phyloP scores from a whole-genome alignment of 805 yeast genomes.

The Saccharomyces paradoxus region DNA sequence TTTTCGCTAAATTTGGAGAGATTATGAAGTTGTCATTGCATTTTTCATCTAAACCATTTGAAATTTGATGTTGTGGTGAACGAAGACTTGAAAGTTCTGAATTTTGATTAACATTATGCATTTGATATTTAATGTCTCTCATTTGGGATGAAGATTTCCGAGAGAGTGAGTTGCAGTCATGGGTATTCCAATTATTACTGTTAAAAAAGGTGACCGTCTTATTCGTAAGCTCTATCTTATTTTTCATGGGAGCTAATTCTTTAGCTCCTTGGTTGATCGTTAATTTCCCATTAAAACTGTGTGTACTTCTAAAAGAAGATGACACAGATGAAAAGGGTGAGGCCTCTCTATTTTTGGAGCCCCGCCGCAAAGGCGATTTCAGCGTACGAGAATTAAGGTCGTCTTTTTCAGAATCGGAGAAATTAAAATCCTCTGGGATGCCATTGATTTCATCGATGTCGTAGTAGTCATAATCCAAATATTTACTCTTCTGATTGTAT shows the following conservation, averaged over 20 bases:
- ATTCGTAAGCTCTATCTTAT: slow-evolving; percentile 31
- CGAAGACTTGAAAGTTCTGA: not conserved
- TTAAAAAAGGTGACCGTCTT: slow-evolving; percentile 36
- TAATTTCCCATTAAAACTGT: slow-evolving; percentile 24
- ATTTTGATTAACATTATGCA: not conserved
- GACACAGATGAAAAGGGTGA: slow-evolving; percentile 1
- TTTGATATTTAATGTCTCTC: not conserved
- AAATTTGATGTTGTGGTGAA: not conserved
- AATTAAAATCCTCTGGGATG: slow-evolving; percentile 39
- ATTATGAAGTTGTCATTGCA: slow-evolving; percentile 3
- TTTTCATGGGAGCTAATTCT: slow-evolving; percentile 27
- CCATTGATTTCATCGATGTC: slow-evolving; percentile 44
- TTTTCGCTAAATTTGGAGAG: slow-evolving; percentile 5
- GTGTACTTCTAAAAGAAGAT: slow-evolving; percentile 24
- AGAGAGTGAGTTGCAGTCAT: not conserved
- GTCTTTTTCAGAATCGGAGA: slow-evolving; percentile 20
- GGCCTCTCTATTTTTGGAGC: not conserved
- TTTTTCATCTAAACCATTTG: not conserved
- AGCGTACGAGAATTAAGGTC: slow-evolving; percentile 2
- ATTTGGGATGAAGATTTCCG: not conserved
- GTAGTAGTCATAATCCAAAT: slow-evolving; percentile 34
- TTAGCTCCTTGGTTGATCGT: slow-evolving; percentile 22
- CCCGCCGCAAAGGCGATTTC: slow-evolving; percentile 7
- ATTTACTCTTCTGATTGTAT: slow-evolving; percentile 19
- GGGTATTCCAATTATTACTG: slow-evolving; percentile 1